Evolutionary conservation across 164 flowering plant genomes (phyloP).

Genomic region (Tetracentron sinense): DNA sequence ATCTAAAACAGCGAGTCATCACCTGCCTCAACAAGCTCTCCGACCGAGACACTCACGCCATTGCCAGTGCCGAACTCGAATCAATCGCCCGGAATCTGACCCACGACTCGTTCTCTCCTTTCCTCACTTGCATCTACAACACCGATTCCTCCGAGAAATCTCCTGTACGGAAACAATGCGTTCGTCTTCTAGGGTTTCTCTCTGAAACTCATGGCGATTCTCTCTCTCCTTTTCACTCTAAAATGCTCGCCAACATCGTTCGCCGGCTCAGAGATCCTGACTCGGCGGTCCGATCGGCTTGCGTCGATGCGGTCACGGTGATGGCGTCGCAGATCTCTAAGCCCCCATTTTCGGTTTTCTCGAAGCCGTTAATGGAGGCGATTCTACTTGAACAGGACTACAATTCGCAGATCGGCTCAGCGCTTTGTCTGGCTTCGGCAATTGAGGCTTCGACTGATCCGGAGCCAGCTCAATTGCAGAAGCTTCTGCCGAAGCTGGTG

Average conservation of each 20-base stretch:
- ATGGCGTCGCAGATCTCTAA: slow-evolving; percentile 43
- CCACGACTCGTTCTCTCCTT: slow-evolving; percentile 42
- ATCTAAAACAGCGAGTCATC: slow-evolving; percentile 44
- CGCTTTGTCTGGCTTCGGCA: slow-evolving; percentile 69
- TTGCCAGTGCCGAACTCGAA: slow-evolving; percentile 70
- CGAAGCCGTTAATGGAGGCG: slow-evolving; percentile 63
- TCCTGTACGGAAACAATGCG: slow-evolving; percentile 64
- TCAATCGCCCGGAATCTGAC: slow-evolving; percentile 49
- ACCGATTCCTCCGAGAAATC: slow-evolving; percentile 66
- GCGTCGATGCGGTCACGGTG: slow-evolving; percentile 42
- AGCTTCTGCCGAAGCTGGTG: slow-evolving; percentile 52
- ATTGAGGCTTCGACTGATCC: slow-evolving; percentile 59
- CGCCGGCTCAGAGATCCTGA: slow-evolving; percentile 78
- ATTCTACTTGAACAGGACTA: slow-evolving; percentile 68
- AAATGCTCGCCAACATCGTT: slow-evolving; percentile 46
- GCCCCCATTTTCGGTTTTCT: slow-evolving; percentile 43
- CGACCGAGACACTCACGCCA: slow-evolving; percentile 71
- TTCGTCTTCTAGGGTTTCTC: slow-evolving; percentile 56
- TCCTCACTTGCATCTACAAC: slow-evolving; percentile 63
- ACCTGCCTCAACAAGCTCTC: slow-evolving; percentile 68
- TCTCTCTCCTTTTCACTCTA: slow-evolving; percentile 56
- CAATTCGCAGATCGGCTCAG: slow-evolving; percentile 60
- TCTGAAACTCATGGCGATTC: slow-evolving; percentile 44
- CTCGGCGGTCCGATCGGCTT: slow-evolving; percentile 62
- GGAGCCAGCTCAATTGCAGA: slow-evolving; percentile 46